Percentiles rank a stretch among this genome's conserved stretches.
These are phyloP conservation scores for Verbena officinalis DNA, from an alignment of 257 asterid genomes.

Conservation along the genomic window DNA sequence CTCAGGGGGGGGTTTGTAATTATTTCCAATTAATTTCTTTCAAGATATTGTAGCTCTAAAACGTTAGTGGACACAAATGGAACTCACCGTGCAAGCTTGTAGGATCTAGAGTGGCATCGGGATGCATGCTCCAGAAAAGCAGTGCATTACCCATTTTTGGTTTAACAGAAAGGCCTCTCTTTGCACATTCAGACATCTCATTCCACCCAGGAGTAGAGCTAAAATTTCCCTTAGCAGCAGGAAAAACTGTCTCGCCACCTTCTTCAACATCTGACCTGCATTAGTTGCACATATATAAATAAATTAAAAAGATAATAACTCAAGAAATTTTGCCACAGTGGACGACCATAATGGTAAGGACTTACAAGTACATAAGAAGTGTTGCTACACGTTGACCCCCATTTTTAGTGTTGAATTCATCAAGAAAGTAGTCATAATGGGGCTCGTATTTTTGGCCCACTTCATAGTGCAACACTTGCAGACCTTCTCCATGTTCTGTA, in stretches of 20 bases:
- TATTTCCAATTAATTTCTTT: too few species aligned
- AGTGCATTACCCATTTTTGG: constrained; percentile 73
- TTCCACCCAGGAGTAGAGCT: constrained; percentile 52
- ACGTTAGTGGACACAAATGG: constrained; percentile 12
- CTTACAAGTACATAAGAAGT: constrained; percentile 82
- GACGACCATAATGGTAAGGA: not conserved
- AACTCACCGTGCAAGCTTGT: constrained; percentile 69
- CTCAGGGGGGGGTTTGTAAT: too few species aligned
- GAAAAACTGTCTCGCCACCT: constrained; percentile 85
- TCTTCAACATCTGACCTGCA: constrained; percentile 84
- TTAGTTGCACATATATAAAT: constrained; percentile 9
- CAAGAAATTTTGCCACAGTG: not conserved
- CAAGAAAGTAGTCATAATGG: constrained; percentile 66
- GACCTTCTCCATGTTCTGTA: constrained; percentile 78
- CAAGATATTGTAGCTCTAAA: not conserved
- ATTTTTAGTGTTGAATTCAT: constrained; percentile 56
- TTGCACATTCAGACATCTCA: constrained; percentile 68
- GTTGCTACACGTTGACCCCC: constrained; percentile 82
- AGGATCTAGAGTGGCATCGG: constrained; percentile 65
- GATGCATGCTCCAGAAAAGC: constrained; percentile 80
- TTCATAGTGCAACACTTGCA: constrained; percentile 71
- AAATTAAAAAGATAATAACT: not conserved
- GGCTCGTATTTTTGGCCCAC: constrained; percentile 79
- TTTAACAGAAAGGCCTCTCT: constrained; percentile 59
- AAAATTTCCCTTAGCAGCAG: constrained; percentile 51